Evolutionary conservation across 2,329 filamentous ascomycete genomes (phyloP), one percentile per base, ranked within the genome.

Genomic region (Sphaceloma murrayae): DNA sequence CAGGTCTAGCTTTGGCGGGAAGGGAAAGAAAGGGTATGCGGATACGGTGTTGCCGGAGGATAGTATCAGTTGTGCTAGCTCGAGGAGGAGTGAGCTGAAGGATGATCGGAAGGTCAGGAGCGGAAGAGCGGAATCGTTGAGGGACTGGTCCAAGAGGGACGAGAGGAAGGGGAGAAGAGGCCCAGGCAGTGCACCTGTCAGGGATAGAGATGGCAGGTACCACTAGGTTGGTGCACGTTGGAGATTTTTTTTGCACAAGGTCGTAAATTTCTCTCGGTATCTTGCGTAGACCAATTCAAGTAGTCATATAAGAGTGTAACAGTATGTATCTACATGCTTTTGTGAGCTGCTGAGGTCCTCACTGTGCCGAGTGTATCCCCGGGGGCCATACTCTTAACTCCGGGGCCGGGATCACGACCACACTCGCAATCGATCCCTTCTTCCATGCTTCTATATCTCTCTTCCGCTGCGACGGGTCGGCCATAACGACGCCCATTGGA

Each of bases 31-130:
- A 14, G 30, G 30, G 13, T 40, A 70, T 45, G 54, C 56, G 40
- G 65, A 65, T 48, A 69, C 67, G 3, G 63, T 72, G 1, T 61
- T 64, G 2, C 68, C 68, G 1, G 65, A 67, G 47, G 68, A 72
- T 47, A 67, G 63, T 44, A 69, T 71, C 48, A 68, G 65, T 10
- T 64, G 68, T 54, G 62, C 59, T 16, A 51, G 56, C 47, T 45
- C 48, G 1, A 33, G 31, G 10, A 55, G 60, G 46, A 56, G 54
- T 18, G 56, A 49, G 52, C 14, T 42, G 33, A 42, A 39, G 34
- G 24, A 26, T 8, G 9, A 42, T 10, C 27, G 34, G 31, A 31
- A 30, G 9, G 29, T 13, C 7, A 44, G 26, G n/a, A 4, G 18
- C 3, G 46, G 46, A 27, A 38, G 27, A 18, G 24, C 7, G 24